Evolutionary conservation across 352 stramenopile species (phyloP).

Genomic region (Phytophthora vignae): DNA sequence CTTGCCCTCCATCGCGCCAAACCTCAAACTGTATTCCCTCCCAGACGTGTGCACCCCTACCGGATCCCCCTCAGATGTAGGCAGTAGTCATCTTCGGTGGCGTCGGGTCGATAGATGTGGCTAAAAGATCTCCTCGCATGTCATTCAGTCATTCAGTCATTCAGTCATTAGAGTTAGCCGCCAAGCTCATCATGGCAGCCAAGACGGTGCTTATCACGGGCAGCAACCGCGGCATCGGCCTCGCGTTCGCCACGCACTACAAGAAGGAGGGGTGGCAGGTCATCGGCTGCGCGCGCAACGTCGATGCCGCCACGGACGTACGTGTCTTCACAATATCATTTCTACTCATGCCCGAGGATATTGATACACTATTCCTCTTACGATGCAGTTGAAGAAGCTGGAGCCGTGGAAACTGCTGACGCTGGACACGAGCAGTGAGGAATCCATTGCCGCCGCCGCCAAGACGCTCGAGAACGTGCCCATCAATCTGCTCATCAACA

Average conservation of each 20-base stretch:
- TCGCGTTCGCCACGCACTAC: conserved; percentile 42
- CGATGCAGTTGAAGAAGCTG: conserved; percentile 34
- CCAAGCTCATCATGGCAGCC: conserved; percentile 26
- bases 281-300: conserved; percentile 39
- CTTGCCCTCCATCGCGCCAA: conserved; percentile 9
- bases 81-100: not conserved
- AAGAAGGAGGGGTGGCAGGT: conserved; percentile 39
- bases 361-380: not conserved
- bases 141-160: not conserved
- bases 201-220: conserved; percentile 47
- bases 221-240: conserved; percentile 41
- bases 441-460: conserved; percentile 47
- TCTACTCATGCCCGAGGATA: too few relatives aligned
- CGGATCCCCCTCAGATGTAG: not conserved
- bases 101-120: not conserved
- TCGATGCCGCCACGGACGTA: conserved; percentile 26
- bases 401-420: conserved; percentile 40
- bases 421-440: conserved; percentile 45
- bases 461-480: conserved; percentile 46
- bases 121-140: conserved; percentile 1
- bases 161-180: too few relatives aligned
- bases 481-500: conserved; percentile 75
- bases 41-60: not conserved
- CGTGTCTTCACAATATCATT: not conserved
- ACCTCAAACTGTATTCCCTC: not conserved